A percentile compares a stretch with the other conserved stretches of the same genome.
Conservation (phyloP, 257 asterid genomes). For the Osmanthus fragrans region DNA sequence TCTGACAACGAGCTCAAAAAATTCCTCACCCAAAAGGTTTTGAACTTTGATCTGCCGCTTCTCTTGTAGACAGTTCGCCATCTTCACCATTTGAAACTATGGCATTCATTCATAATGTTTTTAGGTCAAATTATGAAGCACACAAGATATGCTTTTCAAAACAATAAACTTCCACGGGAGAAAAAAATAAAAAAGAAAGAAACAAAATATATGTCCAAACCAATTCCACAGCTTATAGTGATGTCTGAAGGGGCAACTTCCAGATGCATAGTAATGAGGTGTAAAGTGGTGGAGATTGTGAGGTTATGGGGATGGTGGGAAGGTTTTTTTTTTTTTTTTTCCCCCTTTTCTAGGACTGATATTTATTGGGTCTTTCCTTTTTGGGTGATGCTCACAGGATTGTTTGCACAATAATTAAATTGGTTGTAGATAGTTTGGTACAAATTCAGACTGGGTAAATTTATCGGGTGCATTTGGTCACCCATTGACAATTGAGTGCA, state of each 20-base stretch:
- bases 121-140: conserved; percentile 19
- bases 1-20: conserved; percentile 11
- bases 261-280: neutral
- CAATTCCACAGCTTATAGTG: neutral
- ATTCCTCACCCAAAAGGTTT: conserved; percentile 46
- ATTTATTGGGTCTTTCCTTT: neutral
- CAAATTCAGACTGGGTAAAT: neutral
- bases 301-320: neutral
- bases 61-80: conserved; percentile 36
- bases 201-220: neutral
- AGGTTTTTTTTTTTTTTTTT: neutral
- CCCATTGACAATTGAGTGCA: neutral
- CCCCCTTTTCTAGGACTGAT: neutral
- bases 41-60: conserved; percentile 35
- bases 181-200: neutral
- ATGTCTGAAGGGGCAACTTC: neutral
- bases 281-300: neutral
- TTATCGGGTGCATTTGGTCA: neutral
- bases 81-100: conserved; percentile 40
- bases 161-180: neutral
- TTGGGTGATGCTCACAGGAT: neutral
- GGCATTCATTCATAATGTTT: conserved; percentile 20
- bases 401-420: neutral
- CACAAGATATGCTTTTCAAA: conserved; percentile 2
- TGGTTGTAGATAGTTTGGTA: neutral